Percentiles rank a stretch among this genome's conserved stretches.
Evolutionary conservation across 306 rosid genomes (phyloP).

Genomic region (Cucurbita argyrosperma): DNA sequence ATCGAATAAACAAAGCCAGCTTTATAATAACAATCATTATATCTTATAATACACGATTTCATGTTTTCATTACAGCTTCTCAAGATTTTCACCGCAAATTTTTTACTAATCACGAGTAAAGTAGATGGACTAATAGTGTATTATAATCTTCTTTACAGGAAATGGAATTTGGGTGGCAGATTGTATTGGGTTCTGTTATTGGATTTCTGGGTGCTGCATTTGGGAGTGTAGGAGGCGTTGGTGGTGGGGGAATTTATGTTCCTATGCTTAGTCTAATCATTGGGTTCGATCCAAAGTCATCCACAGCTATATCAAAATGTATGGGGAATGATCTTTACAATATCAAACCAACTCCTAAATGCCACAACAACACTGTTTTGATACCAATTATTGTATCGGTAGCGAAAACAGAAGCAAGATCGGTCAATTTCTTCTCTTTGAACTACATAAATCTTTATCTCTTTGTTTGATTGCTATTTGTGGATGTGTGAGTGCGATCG

Average conservation of each 20-base stretch:
- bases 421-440: no score
- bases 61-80: not conserved
- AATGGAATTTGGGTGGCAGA: constrained; percentile 75
- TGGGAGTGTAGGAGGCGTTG: constrained; percentile 96
- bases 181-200: constrained; percentile 41
- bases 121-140: not conserved
- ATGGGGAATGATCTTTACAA: not conserved
- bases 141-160: constrained; percentile 30
- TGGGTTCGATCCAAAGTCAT: constrained; percentile 83
- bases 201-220: constrained; percentile 90
- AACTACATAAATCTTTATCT: no score
- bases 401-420: no score
- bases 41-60: not conserved
- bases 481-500: no score
- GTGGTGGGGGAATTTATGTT: constrained; percentile 95
- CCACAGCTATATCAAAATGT: constrained; percentile 98
- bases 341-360: not conserved
- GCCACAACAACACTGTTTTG: not conserved
- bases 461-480: no score
- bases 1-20: not conserved
- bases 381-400: no score
- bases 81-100: not conserved
- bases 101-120: not conserved
- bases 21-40: not conserved
- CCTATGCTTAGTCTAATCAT: constrained; percentile 82